Base-by-base conservation (phyloP, 306 rosid species). In the Albizia julibrissin region DNA sequence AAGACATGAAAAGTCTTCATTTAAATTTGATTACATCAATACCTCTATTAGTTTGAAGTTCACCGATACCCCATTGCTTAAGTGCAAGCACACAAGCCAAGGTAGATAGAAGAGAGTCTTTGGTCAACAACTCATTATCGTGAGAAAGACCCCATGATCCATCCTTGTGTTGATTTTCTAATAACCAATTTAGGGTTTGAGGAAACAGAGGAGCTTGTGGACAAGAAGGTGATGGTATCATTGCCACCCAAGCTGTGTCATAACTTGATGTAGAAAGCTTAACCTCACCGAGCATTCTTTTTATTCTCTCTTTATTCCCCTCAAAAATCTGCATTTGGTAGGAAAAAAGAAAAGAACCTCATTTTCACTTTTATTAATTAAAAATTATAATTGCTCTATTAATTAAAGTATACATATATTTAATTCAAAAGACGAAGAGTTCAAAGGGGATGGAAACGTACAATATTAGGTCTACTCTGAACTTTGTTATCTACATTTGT, bases 191-290 rank as follows among this genome's bases (percentile, higher is more conserved):
- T 65, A 94, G 72, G 68, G 97, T 91, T 47, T 87, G 86, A 44
- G 97, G 98, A 74, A 92, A 94, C 81, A 85, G 80, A 19, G 97
- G 98, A 46, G 80, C 69, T 15, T 76, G 73, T 2, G 74, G 59
- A 44, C 93, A 88, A 81, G 85, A 69, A 44, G 91, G 87, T 65
- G 93, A 91, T 72, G 94, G 91, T 66, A 91, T 78, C 98, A 90
- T 91, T 42, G 98, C 98, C 72, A 94, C 94, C 97, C 96, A 90
- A 80, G 98, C 94, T 5, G 98, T 94, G 82, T 94, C 97, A 76
- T 93, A 94, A 0, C 89, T 87, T 68, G 98, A 94, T 27, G 1
- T 14, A 1, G 69, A 64, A 4, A 64, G 40, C 0, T 64, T 14
- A 14, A 64, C 21, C 6, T 14, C 12, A 1, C 29, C 7, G 0